These are phyloP conservation scores for Paraconiothyrium sp. DNA, from an alignment of 2,329 filamentous ascomycete genomes.

Conservation along the genomic window DNA sequence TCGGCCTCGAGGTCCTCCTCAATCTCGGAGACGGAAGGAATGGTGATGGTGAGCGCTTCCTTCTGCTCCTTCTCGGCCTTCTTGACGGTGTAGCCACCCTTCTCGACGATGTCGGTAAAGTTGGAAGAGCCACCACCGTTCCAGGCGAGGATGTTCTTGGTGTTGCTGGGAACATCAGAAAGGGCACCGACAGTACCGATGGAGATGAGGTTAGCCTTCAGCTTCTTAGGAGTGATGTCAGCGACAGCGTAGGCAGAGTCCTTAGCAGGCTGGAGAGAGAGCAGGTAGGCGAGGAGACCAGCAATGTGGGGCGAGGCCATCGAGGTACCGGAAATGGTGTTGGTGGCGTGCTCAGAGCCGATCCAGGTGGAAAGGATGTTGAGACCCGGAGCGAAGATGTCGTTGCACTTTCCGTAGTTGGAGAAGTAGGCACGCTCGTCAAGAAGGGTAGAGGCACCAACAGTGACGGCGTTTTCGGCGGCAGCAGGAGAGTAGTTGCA, in stretches of 20 bases:
- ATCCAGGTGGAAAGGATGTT: conserved; percentile 99
- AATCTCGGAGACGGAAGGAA: conserved; percentile 48
- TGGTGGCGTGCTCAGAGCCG: conserved; percentile 92
- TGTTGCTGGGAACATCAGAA: conserved; percentile 82
- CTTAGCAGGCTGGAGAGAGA: conserved; percentile 89
- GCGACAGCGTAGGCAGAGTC: conserved; percentile 93
- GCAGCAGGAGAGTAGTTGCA: conserved; percentile 99
- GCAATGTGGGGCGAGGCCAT: conserved; percentile 98
- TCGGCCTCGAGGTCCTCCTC: conserved; percentile 49
- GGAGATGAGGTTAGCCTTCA: conserved; percentile 87
- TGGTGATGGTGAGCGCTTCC: conserved; percentile 41
- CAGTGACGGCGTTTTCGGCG: conserved; percentile 89
- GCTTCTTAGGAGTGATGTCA: conserved; percentile 88
- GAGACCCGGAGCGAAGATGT: conserved; percentile 97
- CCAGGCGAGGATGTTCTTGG: conserved; percentile 96
- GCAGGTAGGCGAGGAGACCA: conserved; percentile 96
- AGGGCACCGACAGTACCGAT: conserved; percentile 83
- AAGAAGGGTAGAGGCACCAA: conserved; percentile 90
- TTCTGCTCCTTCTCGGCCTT: conserved; percentile 37
- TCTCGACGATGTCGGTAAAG: conserved; percentile 80
- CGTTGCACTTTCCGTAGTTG: conserved; percentile 99
- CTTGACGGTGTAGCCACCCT: conserved; percentile 29
- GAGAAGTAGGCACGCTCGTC: conserved; percentile 99
- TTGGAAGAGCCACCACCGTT: conserved; percentile 96
- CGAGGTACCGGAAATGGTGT: conserved; percentile 99